Base-by-base conservation (phyloP, 2,329 filamentous ascomycete species). In the Aspergillus floridensis region DNA sequence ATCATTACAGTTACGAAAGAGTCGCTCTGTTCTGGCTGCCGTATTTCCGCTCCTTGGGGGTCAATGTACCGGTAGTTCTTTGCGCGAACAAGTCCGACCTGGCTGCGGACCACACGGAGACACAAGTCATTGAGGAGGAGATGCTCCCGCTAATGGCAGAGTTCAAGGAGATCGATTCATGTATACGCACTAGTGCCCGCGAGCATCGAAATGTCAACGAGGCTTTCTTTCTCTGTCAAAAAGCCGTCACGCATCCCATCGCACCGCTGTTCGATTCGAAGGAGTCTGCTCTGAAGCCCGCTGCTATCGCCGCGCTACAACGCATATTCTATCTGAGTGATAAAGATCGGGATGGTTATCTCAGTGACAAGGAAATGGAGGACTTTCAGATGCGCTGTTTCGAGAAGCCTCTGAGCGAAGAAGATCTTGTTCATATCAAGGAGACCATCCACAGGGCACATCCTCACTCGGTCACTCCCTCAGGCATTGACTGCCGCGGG, bases 11-110 rank as follows among this genome's bases (percentile, higher is more conserved):
- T 82, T 99, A 98, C 79, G 95, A 99, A 74, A 84, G 95, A 41
- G 93, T 99, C 3, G 95, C 93, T 3, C 82, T 99, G 49, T 99
- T 98, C 77, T 99, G 95, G 95, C 90, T 99, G 85, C 95, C 95
- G 11, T 96, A 97, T 77, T 98, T 99, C 72, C 90, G 95, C 62
- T 96, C 93, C 4, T 85, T 99, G 44, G 95, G 95, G n/a, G 95
- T 99, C 72, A 99, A 99, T 73, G 92, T 99, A 22, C 95, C 95
- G 0, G 95, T 99, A 11, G 93, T 99, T 49, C 81, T 99, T 58
- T 98, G 95, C 71, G 92, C 95, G 71, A 98, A 98, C 81, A 99
- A 99, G 77, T 91, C 92, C n/a, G 95, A 99, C 70, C 81, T 97
- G 56, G 86, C 87, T 2, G 85, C 84, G 3, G 88, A 90, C 67